Conservation (phyloP, 1,139 yeast species). For the Taiozyma onychis region DNA sequence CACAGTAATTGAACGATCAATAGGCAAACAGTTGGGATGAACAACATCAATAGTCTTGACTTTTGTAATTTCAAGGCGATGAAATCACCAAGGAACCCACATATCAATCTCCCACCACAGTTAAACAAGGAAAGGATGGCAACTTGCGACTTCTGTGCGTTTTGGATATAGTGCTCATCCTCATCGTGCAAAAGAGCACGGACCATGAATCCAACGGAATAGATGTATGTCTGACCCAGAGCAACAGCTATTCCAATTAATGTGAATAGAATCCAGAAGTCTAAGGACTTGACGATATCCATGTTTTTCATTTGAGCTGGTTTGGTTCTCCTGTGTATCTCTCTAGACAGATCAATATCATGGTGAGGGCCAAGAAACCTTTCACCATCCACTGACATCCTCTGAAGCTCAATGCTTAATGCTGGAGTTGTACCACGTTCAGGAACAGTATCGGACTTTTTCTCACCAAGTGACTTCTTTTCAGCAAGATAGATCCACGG, state of each 20-base stretch:
- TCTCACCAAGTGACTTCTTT: slow-evolving; percentile 1
- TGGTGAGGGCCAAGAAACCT: not conserved
- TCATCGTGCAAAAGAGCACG: slow-evolving; percentile 36
- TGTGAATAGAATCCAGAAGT: slow-evolving; percentile 45
- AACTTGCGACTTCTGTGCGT: slow-evolving; percentile 52
- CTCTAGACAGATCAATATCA: not conserved
- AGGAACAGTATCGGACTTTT: not conserved
- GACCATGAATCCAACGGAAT: slow-evolving; percentile 56
- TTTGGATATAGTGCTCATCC: slow-evolving; percentile 29
- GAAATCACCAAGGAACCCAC: slow-evolving; percentile 50
- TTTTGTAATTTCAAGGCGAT: slow-evolving; percentile 37
- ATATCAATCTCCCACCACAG: slow-evolving; percentile 45
- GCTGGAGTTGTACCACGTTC: slow-evolving; percentile 5
- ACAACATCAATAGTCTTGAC: slow-evolving; percentile 41
- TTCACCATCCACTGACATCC: not conserved
- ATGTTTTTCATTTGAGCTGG: not conserved
- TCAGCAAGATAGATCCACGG: slow-evolving; percentile 46
- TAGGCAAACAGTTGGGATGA: slow-evolving; percentile 34
- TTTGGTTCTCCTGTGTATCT: slow-evolving; percentile 7
- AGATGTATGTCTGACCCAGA: slow-evolving; percentile 58
- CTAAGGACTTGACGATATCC: slow-evolving; percentile 29
- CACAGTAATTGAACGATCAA: slow-evolving; percentile 39
- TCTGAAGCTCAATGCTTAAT: slow-evolving; percentile 14
- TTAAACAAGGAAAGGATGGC: slow-evolving; percentile 49
- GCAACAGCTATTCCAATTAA: slow-evolving; percentile 48